Conservation (phyloP, 1,139 yeast species). For the Candida smagusa region DNA sequence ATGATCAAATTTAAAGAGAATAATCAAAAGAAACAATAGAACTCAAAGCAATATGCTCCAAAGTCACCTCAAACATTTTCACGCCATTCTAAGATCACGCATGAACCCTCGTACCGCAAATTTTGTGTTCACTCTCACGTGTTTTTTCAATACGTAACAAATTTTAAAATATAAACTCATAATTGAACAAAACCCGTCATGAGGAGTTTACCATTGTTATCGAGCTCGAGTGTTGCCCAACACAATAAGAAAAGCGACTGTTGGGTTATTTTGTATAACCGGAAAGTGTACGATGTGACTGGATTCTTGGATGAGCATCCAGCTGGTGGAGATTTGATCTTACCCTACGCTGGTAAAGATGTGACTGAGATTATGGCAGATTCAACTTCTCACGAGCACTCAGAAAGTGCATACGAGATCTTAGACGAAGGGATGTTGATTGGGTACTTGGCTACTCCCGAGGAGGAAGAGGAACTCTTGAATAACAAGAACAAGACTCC, state of each 20-base stretch:
- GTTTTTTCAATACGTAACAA: no score
- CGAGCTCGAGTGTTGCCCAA: constrained; percentile 38
- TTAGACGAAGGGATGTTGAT: constrained; percentile 66
- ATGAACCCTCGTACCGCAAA: no score
- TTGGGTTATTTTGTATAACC: constrained; percentile 71
- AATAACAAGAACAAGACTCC: constrained; percentile 40
- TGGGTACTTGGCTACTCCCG: constrained; percentile 45
- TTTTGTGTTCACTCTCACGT: no score
- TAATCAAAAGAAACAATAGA: no score
- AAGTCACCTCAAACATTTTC: no score
- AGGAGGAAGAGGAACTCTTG: constrained; percentile 41
- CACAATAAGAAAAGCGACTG: constrained; percentile 57
- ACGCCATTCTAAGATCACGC: no score
- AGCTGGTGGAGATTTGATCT: constrained; percentile 74
- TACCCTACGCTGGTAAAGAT: constrained; percentile 81
- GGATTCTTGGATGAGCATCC: constrained; percentile 81
- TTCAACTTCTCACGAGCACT: constrained; percentile 64
- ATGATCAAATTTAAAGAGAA: no score
- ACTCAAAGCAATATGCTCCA: no score
- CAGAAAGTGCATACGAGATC: constrained; percentile 86
- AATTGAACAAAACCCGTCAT: constrained; percentile 1
- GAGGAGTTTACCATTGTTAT: constrained; percentile 32
- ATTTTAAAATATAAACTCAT: no score
- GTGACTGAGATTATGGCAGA: constrained; percentile 79
- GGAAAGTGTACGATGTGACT: constrained; percentile 83